phyloP scores from a whole-genome alignment of 805 yeast species.

The Kuraishia ogatae region DNA sequence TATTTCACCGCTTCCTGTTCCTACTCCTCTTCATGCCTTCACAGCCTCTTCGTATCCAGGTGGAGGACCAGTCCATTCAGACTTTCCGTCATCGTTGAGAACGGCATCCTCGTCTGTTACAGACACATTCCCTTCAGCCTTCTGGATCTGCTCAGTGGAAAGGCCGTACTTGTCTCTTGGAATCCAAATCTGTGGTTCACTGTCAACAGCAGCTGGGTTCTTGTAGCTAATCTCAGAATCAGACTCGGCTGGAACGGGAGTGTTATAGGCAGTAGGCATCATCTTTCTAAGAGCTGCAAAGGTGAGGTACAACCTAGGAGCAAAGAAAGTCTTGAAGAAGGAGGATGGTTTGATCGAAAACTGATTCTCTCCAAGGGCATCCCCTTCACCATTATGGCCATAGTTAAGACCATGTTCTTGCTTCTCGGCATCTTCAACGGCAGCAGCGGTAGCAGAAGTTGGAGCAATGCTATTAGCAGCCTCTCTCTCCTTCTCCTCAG shows the following conservation, averaged over 20 bases:
- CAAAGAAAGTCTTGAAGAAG: slow-evolving; percentile 27
- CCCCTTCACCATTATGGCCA: not conserved
- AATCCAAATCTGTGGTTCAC: slow-evolving; percentile 62
- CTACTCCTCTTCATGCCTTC: slow-evolving; percentile 9
- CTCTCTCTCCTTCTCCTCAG: not conserved
- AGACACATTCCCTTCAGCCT: slow-evolving; percentile 45
- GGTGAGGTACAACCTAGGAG: slow-evolving; percentile 30
- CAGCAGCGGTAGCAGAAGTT: not conserved
- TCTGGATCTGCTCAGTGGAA: slow-evolving; percentile 46
- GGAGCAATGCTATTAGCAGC: slow-evolving; percentile 4
- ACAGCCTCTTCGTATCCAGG: slow-evolving; percentile 55
- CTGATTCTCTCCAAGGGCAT: not conserved
- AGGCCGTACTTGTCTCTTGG: slow-evolving; percentile 63
- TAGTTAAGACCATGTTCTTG: not conserved
- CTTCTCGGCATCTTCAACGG: slow-evolving; percentile 1
- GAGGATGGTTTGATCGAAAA: not conserved
- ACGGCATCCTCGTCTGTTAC: slow-evolving; percentile 51
- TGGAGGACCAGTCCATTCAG: slow-evolving; percentile 53
- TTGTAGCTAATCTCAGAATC: slow-evolving; percentile 35
- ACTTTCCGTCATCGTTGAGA: slow-evolving; percentile 48
- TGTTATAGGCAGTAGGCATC: slow-evolving; percentile 28
- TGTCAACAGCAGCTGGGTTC: slow-evolving; percentile 49
- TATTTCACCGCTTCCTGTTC: too few species aligned
- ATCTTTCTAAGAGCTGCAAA: slow-evolving; percentile 30
- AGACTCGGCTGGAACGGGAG: slow-evolving; percentile 21